Percentiles rank a stretch among this genome's conserved stretches.
Conservation (phyloP, 75 land plant species). For the Gnetum montanum region DNA sequence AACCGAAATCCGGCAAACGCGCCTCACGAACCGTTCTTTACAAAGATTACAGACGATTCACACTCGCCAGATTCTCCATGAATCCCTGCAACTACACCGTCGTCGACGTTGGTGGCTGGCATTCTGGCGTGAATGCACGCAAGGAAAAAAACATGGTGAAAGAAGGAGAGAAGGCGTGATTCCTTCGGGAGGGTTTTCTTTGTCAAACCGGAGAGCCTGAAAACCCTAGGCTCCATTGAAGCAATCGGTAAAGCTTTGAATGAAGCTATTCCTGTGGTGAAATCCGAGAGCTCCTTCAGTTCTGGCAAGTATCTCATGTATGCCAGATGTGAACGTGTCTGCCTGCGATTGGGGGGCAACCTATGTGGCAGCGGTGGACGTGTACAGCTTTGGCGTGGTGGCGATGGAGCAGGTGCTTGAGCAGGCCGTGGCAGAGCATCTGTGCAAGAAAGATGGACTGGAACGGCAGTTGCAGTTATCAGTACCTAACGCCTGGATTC, state of each 20-base stretch:
- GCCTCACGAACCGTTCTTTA: constrained; percentile 47
- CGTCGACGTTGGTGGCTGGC: constrained; percentile 60
- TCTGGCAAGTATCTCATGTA: constrained; percentile 59
- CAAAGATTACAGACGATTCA: constrained; percentile 76
- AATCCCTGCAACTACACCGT: constrained; percentile 43
- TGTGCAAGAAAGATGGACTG: too few relatives aligned
- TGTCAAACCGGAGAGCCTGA: constrained; percentile 6
- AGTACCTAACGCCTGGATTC: too few relatives aligned
- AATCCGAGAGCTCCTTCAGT: constrained; percentile 38
- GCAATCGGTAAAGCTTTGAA: constrained; percentile 49
- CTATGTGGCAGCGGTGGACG: too few relatives aligned
- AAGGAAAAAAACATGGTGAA: constrained; percentile 38
- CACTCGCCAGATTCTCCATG: constrained; percentile 13
- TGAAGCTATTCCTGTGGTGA: constrained; percentile 45
- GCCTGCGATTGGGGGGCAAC: too few relatives aligned
- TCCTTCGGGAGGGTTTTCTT: too few relatives aligned
- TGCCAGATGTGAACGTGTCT: constrained; percentile 61
- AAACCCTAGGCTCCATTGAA: constrained; percentile 9
- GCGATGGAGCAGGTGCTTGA: too few relatives aligned
- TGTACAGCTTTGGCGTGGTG: too few relatives aligned
- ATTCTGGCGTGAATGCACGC: constrained; percentile 71
- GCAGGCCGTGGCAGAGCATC: too few relatives aligned
- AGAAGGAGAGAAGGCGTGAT: constrained; percentile 12
- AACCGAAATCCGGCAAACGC: constrained; percentile 54
- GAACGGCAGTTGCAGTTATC: too few relatives aligned